phyloP scores from a whole-genome alignment of 208 protist species.

The Phytomonas sp. region DNA sequence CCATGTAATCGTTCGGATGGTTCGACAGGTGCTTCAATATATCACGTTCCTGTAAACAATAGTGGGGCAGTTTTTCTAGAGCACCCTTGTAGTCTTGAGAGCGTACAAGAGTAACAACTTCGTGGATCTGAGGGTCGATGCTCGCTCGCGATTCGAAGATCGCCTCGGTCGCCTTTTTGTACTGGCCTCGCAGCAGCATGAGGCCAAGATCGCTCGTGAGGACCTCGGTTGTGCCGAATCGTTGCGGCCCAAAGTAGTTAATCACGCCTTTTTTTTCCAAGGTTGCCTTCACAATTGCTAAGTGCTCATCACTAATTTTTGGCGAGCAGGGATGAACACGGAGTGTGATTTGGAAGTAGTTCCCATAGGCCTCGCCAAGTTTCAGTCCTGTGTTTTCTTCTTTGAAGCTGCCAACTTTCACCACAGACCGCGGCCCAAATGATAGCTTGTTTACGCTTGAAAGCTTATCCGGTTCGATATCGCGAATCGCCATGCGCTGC shows the following conservation, averaged over 20 bases:
- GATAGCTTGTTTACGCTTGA: slow-evolving; percentile 42
- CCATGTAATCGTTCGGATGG: slow-evolving; percentile 59
- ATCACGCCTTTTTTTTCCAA: slow-evolving; percentile 70
- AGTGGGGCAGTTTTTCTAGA: slow-evolving; percentile 48
- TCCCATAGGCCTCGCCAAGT: slow-evolving; percentile 86
- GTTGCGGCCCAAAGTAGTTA: slow-evolving; percentile 94
- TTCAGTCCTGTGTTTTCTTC: slow-evolving; percentile 42
- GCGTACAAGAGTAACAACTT: slow-evolving; percentile 24
- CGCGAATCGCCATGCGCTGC: slow-evolving; percentile 80
- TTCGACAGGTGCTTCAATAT: slow-evolving; percentile 67
- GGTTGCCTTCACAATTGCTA: slow-evolving; percentile 14
- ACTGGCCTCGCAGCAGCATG: slow-evolving; percentile 64
- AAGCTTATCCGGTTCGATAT: slow-evolving; percentile 54
- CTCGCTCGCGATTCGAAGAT: slow-evolving; percentile 61
- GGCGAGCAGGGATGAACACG: slow-evolving; percentile 36
- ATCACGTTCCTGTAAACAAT: slow-evolving; percentile 76
- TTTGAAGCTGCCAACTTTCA: slow-evolving; percentile 80
- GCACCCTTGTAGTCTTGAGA: slow-evolving; percentile 34
- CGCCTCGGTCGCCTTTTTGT: slow-evolving; percentile 49
- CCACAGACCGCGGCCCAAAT: slow-evolving; percentile 34
- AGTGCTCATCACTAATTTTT: background rate
- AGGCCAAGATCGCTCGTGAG: slow-evolving; percentile 89
- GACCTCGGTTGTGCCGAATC: slow-evolving; percentile 89
- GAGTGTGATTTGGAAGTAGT: slow-evolving; percentile 89
- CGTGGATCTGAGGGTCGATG: slow-evolving; percentile 43